phyloP scores from a whole-genome alignment of 441 rosid species.

The Populus hybrid region DNA sequence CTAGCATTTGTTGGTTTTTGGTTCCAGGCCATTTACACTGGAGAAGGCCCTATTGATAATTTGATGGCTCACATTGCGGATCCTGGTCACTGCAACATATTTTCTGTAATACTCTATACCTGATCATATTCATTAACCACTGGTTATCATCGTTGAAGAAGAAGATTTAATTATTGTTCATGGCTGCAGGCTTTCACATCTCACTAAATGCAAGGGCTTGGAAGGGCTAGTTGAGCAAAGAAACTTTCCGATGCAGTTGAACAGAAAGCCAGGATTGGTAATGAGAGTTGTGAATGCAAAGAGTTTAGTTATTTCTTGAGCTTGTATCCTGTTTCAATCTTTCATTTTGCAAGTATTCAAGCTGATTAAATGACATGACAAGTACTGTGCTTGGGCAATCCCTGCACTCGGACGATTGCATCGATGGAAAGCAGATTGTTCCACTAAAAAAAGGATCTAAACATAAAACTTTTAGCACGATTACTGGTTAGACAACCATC shows the following conservation, averaged over 20 bases:
- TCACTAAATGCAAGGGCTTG: constrained; percentile 22
- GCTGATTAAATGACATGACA: background rate
- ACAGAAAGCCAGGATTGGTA: background rate
- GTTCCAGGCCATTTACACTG: constrained; percentile 78
- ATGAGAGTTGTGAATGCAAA: background rate
- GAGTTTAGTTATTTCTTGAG: background rate
- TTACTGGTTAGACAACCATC: too few species aligned
- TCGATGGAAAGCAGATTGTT: background rate
- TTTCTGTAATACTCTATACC: constrained; percentile 47
- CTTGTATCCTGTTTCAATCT: background rate
- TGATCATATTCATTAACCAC: background rate
- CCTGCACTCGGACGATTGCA: background rate
- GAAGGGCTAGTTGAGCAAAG: background rate
- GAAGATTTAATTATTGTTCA: background rate
- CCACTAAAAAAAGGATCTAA: background rate
- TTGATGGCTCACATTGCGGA: constrained; percentile 82
- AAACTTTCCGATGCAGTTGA: background rate
- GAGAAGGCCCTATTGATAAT: constrained; percentile 70
- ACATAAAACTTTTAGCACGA: too few species aligned
- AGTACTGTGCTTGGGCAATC: background rate
- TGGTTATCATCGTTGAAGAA: background rate
- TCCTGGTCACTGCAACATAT: constrained; percentile 90
- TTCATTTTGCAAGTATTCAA: background rate
- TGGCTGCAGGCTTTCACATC: constrained; percentile 64
- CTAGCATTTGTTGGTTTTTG: constrained; percentile 85